Evolutionary conservation across 257 asterid genomes (phyloP).

Genomic region (Thymus quinquecostatus): DNA sequence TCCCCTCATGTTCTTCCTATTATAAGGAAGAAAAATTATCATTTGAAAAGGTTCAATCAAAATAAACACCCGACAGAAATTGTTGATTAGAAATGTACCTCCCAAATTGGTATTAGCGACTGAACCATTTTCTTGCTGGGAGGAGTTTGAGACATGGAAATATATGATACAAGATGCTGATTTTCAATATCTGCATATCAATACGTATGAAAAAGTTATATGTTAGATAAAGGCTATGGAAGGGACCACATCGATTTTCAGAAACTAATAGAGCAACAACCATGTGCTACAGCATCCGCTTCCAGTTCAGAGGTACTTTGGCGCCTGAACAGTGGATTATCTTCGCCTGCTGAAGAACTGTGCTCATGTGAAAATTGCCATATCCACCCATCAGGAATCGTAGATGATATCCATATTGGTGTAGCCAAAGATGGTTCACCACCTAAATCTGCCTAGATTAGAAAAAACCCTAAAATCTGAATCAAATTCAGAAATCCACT

Average conservation of each 20-base stretch:
- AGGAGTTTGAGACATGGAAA: constrained; percentile 71
- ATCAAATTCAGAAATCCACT: constrained; percentile 25
- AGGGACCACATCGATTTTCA: constrained; percentile 23
- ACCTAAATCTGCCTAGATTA: constrained; percentile 66
- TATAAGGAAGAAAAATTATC: constrained; percentile 36
- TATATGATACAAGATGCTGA: constrained; percentile 61
- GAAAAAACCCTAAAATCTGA: constrained; percentile 30
- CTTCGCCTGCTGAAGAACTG: constrained; percentile 50
- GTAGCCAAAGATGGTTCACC: constrained; percentile 38
- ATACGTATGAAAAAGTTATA: neutral
- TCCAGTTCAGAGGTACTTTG: constrained; percentile 87
- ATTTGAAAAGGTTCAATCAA: constrained; percentile 28
- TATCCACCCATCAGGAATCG: constrained; percentile 82
- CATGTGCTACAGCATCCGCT: constrained; percentile 87
- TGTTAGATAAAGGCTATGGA: constrained; percentile 30
- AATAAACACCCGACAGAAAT: constrained; percentile 19
- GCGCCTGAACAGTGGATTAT: constrained; percentile 52
- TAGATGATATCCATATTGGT: constrained; percentile 76
- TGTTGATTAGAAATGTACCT: constrained; percentile 57
- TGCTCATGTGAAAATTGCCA: constrained; percentile 58
- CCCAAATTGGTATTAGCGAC: constrained; percentile 95
- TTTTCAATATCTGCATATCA: constrained; percentile 72
- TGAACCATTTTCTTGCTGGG: constrained; percentile 84
- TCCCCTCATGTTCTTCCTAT: constrained; percentile 81
- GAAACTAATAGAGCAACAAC: constrained; percentile 46